A percentile compares a stretch with the other conserved stretches of the same genome.
Evolutionary conservation across 129 eudicot species (phyloP).

Genomic region (Heracleum sosnowskyi): DNA sequence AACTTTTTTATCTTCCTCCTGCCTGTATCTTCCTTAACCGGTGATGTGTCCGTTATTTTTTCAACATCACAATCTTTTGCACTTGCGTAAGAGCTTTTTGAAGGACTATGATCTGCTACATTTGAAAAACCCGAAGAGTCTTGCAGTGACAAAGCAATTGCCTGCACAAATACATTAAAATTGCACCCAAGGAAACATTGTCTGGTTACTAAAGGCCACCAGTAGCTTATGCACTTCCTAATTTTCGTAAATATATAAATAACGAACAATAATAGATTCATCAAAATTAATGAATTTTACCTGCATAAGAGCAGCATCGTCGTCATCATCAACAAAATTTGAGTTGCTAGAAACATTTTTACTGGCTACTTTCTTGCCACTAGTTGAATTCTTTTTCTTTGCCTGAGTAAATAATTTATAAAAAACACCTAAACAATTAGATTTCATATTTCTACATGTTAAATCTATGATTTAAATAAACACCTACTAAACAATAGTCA

Average conservation of each 20-base stretch:
- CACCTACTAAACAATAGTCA: background rate
- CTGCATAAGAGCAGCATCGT: constrained; percentile 73
- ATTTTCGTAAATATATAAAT: background rate
- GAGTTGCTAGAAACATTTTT: constrained; percentile 22
- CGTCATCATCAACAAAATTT: constrained; percentile 53
- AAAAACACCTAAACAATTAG: background rate
- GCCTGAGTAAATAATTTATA: constrained; percentile 14
- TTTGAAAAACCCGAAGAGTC: constrained; percentile 50
- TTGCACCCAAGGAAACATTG: background rate
- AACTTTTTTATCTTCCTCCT: constrained; percentile 54
- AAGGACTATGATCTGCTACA: constrained; percentile 21
- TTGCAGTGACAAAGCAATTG: constrained; percentile 84
- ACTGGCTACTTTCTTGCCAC: constrained; percentile 36
- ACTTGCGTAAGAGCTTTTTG: constrained; percentile 27
- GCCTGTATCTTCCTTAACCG: constrained; percentile 36
- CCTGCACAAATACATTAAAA: constrained; percentile 39
- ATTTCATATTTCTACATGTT: background rate
- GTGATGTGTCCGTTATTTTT: constrained; percentile 22
- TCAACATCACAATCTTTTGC: constrained; percentile 9
- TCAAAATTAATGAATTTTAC: constrained; percentile 17
- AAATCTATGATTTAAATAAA: background rate
- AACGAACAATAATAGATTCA: background rate
- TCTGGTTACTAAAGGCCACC: constrained; percentile 1
- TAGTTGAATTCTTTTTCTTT: constrained; percentile 35
- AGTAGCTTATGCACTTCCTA: constrained; percentile 1